Evolutionary conservation across 768 basidiomycete genomes (phyloP), one percentile per base, ranked within the genome.

Genomic region (Suillus weaverae): DNA sequence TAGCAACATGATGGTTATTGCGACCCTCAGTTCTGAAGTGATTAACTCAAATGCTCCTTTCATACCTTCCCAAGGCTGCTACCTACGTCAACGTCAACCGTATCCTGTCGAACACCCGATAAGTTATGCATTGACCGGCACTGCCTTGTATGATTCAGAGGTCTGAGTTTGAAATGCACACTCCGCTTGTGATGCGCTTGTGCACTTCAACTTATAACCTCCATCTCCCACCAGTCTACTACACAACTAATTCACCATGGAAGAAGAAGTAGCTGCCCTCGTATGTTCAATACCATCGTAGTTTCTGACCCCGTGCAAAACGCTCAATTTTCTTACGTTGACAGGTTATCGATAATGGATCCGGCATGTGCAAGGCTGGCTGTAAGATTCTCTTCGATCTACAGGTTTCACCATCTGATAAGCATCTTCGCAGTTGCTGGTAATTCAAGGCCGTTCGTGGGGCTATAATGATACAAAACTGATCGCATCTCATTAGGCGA

Each of bases 351-450:
- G 91, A 94, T 80, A 93, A 93, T 79, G 94, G 94, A 76, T 98
- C 96, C 76, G 97, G 96, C 81, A 99, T 98, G 96, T 98, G 96
- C 91, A 99, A 99, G 84, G 97, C 97, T 87, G 97, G 97, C 81
- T 95, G 92, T 94, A 78, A 72, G 91, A 89, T 71, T 63, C 63
- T 33, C 38, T 61, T 18, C 60, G 66, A 57, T 67, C 59, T 44
- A 39, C 44, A 26, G 43, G 32, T 30, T 39, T 36, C 50, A 55
- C 69, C 73, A 20, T 74, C 73, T 73, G 56, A 71, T 63, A 41
- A 66, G 56, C 62, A 26, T 54, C 55, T 61, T 69, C 50, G 64
- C 71, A 90, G 88, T 89, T 79, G 87, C 89, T 83, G 89, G 88
- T 88, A 82, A 26, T 36, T 46, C 33, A 35, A 20, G 18, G 35